These are phyloP conservation scores for Globisporangium paroecandrum DNA, from an alignment of 352 stramenopile species.

Conservation along the genomic window DNA sequence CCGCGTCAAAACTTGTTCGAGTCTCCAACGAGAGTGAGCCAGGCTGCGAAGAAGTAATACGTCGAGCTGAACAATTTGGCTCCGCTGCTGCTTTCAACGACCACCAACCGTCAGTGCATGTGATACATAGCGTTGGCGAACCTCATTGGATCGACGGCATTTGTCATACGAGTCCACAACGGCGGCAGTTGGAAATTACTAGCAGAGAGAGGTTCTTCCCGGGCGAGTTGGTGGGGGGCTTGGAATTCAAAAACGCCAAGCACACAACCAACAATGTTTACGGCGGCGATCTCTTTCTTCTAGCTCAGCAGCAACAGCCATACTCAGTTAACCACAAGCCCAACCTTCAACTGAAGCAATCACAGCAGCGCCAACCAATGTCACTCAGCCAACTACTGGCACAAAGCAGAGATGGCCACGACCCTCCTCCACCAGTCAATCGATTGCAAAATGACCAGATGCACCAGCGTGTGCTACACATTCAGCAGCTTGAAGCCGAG, in stretches of 20 bases:
- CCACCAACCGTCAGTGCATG: not conserved
- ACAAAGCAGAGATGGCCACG: not conserved
- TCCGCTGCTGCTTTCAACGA: not conserved
- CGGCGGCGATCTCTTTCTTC: not conserved
- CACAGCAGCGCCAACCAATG: conserved; percentile 4
- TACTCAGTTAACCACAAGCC: not conserved
- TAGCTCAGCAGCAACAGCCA: not conserved
- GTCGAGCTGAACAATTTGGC: too few relatives aligned
- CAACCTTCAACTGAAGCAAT: not conserved
- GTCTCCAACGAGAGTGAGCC: not conserved
- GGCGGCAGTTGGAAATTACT: not conserved
- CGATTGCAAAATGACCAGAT: not conserved
- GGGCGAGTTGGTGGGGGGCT: not conserved
- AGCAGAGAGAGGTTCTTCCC: not conserved
- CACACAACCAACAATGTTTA: not conserved
- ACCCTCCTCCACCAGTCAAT: not conserved
- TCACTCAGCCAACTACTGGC: conserved; percentile 16
- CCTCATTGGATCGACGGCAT: not conserved
- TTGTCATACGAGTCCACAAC: not conserved
- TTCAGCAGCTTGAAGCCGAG: conserved; percentile 16
- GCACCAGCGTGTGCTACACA: not conserved
- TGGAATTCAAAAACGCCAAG: not conserved
- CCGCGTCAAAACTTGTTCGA: not conserved
- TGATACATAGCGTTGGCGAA: not conserved
- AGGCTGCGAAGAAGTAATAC: too few relatives aligned